Conservation (phyloP, 2,329 filamentous ascomycete genomes). For the Nemania bipapillata region DNA sequence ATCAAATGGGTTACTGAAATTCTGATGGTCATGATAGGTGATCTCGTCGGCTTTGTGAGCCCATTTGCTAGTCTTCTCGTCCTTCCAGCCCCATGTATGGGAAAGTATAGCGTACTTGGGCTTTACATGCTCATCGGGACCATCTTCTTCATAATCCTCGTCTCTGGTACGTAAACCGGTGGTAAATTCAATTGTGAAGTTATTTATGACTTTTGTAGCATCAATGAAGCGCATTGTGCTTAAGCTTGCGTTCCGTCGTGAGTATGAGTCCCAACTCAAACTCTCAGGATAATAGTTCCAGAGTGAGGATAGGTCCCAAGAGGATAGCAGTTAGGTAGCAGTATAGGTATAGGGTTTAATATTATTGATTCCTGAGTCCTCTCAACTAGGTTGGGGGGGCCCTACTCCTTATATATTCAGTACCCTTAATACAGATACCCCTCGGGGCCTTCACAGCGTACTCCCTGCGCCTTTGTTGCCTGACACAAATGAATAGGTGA, state of each 20-base stretch:
- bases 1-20: not conserved
- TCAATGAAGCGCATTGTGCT: constrained; percentile 5
- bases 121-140: not conserved
- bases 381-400: too few relatives aligned
- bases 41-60: not conserved
- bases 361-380: too few relatives aligned
- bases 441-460: too few relatives aligned
- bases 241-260: not conserved
- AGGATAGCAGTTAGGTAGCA: too few relatives aligned
- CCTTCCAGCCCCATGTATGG: not conserved
- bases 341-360: too few relatives aligned
- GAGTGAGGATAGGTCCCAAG: too few relatives aligned
- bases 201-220: not conserved
- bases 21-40: not conserved
- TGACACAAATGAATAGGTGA: too few relatives aligned
- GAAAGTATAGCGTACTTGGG: constrained; percentile 16
- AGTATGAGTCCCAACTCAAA: not conserved
- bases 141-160: not conserved
- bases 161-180: not conserved
- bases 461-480: too few relatives aligned
- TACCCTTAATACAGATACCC: too few relatives aligned
- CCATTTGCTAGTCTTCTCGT: not conserved
- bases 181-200: constrained; percentile 5
- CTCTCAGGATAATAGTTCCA: too few relatives aligned
- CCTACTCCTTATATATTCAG: too few relatives aligned